These are phyloP conservation scores for Talaromyces trachyspermus DNA, from an alignment of 495 filamentous ascomycete genomes.

Conservation along the genomic window DNA sequence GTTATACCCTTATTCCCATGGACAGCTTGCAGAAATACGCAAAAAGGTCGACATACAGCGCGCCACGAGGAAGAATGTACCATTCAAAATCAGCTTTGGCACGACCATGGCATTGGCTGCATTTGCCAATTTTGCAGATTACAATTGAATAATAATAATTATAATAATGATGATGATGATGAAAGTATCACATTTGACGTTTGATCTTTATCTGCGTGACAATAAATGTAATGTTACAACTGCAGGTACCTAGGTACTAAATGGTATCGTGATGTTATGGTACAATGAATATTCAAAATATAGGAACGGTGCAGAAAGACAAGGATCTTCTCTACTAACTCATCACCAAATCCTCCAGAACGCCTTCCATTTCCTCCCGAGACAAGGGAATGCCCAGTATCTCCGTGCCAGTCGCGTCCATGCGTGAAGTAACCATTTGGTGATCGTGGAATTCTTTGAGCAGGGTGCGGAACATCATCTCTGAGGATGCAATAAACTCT, in stretches of 20 bases:
- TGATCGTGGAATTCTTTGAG: conserved; percentile 98
- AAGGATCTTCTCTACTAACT: conserved; percentile 15
- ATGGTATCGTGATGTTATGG: background rate
- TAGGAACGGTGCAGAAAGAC: background rate
- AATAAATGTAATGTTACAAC: background rate
- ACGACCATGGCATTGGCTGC: conserved; percentile 69
- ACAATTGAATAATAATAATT: background rate
- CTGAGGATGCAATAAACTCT: conserved; percentile 92
- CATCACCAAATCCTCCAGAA: conserved; percentile 75
- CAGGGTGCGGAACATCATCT: conserved; percentile 89
- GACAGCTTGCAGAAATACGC: conserved; percentile 51
- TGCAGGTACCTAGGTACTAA: background rate
- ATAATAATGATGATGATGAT: background rate
- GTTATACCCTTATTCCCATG: conserved; percentile 64
- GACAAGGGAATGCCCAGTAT: conserved; percentile 77
- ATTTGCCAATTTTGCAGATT: conserved; percentile 47
- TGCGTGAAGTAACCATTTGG: conserved; percentile 84
- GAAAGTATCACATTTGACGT: too few species aligned
- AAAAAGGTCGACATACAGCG: conserved; percentile 48
- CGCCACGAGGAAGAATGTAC: conserved; percentile 57
- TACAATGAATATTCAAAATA: too few species aligned
- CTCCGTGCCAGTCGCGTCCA: conserved; percentile 79
- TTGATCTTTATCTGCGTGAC: too few species aligned
- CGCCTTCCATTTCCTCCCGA: conserved; percentile 80
- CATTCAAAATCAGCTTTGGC: conserved; percentile 76